Conservation (phyloP, 2,329 filamentous ascomycete species). For the Bipolaris victoriae region DNA sequence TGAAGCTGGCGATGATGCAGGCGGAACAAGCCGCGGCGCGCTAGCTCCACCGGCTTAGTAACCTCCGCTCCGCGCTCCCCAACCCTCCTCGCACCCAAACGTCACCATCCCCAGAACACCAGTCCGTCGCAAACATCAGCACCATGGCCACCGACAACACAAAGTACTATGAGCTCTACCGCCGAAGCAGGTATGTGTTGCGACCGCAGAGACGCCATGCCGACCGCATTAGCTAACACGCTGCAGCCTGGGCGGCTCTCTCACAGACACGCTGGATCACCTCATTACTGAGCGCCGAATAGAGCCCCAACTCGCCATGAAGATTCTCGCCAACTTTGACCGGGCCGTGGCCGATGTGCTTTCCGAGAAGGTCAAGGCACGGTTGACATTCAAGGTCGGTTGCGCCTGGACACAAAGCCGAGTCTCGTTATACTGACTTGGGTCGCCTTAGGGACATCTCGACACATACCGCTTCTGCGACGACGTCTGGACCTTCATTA, state of each 20-base stretch:
- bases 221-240: conserved; percentile 34
- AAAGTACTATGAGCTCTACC: conserved; percentile 92
- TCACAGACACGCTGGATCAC: conserved; percentile 97
- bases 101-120: conserved; percentile 19
- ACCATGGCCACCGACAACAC: conserved; percentile 51
- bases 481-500: conserved; percentile 99
- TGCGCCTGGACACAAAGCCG: neutral
- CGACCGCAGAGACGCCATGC: conserved; percentile 11
- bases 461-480: conserved; percentile 99
- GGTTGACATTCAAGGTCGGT: conserved; percentile 90
- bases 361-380: conserved; percentile 88
- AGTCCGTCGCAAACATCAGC: conserved; percentile 18
- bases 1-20: conserved; percentile 37
- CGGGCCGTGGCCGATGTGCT: conserved; percentile 89
- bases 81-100: conserved; percentile 4
- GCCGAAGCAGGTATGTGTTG: conserved; percentile 84
- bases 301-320: conserved; percentile 98
- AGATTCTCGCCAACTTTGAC: conserved; percentile 95
- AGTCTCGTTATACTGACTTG: conserved; percentile 23
- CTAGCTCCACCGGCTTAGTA: conserved; percentile 21
- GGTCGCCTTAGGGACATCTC: conserved; percentile 75
- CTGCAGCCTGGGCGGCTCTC: conserved; percentile 82
- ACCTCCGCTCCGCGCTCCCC: conserved; percentile 7
- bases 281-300: conserved; percentile 94
- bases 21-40: conserved; percentile 34